These are phyloP conservation scores for Candida sanyaensis DNA, from an alignment of 1,139 yeast genomes.

Conservation along the genomic window DNA sequence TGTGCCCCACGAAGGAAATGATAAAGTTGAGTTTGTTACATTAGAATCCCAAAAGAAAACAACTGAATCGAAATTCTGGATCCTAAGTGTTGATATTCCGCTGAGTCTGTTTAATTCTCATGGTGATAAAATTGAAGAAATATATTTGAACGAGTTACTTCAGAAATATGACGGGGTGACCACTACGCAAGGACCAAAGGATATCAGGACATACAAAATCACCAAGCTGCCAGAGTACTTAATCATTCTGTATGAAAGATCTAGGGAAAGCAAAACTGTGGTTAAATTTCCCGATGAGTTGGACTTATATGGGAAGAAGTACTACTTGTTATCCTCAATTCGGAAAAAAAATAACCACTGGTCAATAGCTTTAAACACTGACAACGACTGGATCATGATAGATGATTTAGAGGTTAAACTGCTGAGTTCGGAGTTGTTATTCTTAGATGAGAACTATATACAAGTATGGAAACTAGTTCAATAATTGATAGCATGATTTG, in stretches of 20 bases:
- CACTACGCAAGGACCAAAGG: constrained; percentile 19
- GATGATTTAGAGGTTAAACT: constrained; percentile 49
- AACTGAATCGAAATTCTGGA: constrained; percentile 52
- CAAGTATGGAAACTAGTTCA: constrained; percentile 60
- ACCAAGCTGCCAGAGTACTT: constrained; percentile 51
- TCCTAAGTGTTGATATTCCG: constrained; percentile 61
- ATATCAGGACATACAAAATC: constrained; percentile 41
- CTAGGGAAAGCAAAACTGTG: constrained; percentile 58
- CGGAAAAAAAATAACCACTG: constrained; percentile 22
- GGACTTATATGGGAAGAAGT: constrained; percentile 3
- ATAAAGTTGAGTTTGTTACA: constrained; percentile 23
- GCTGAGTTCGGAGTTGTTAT: constrained; percentile 59
- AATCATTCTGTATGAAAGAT: constrained; percentile 57
- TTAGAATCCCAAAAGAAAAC: constrained; percentile 16
- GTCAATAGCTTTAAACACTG: constrained; percentile 26
- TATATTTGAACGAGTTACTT: constrained; percentile 47
- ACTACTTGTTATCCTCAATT: constrained; percentile 9
- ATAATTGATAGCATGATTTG: constrained; percentile 14
- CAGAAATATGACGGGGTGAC: constrained; percentile 41
- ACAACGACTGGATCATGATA: constrained; percentile 58
- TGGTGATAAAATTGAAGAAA: constrained; percentile 52
- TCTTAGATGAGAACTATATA: constrained; percentile 62
- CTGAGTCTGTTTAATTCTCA: constrained; percentile 49
- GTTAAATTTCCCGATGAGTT: constrained; percentile 55
- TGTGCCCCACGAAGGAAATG: constrained; percentile 18